Conservation (phyloP, 2,329 filamentous ascomycete species). For the Chaetothyriales sp. region DNA sequence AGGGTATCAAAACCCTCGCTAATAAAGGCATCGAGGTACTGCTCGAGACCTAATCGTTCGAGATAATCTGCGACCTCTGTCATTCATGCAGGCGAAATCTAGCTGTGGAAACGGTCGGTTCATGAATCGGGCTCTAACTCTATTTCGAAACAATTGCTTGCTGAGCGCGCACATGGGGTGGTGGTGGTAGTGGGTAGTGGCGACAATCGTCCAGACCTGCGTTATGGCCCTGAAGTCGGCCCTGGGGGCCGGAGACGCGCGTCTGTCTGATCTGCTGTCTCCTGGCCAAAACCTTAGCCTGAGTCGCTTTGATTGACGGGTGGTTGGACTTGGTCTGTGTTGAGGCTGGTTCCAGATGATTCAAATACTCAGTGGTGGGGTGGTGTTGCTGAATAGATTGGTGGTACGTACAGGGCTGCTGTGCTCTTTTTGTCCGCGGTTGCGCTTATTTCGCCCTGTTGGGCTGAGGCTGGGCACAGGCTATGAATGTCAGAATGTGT, state of each 20-base stretch:
- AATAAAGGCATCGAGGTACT: conserved; percentile 58
- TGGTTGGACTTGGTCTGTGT: neutral
- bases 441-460: neutral
- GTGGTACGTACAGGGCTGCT: neutral
- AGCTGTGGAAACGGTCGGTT: neutral
- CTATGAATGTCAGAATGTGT: neutral
- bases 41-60: conserved; percentile 59
- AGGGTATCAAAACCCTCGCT: conserved; percentile 74
- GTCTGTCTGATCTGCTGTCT: neutral
- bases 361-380: neutral
- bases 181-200: neutral
- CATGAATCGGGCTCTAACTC: neutral
- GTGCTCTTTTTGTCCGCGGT: neutral
- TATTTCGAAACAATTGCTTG: neutral
- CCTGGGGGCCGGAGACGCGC: neutral
- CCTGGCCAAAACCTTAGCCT: neutral
- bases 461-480: neutral
- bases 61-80: conserved; percentile 52
- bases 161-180: neutral
- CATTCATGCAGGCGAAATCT: conserved; percentile 29
- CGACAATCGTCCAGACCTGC: neutral
- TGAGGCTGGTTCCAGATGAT: neutral
- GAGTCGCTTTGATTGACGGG: no score
- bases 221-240: neutral
- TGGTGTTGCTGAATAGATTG: neutral